Conservation (phyloP, 2,329 filamentous ascomycete species). For the Incumbomyces delicatus region DNA sequence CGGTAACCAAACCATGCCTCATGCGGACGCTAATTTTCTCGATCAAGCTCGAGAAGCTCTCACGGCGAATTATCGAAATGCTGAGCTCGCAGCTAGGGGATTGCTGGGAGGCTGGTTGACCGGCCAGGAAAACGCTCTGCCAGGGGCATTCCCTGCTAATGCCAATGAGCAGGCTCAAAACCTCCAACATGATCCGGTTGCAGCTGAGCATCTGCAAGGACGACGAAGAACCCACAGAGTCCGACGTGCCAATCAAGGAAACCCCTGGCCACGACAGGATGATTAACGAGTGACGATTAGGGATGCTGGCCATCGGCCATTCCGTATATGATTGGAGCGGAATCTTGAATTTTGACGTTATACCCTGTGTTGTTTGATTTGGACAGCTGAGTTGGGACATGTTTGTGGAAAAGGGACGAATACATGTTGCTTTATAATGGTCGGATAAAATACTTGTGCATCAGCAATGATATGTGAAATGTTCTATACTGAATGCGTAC, state of each 20-base stretch:
- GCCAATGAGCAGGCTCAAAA: neutral
- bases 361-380: neutral
- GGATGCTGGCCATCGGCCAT: no score
- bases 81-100: constrained; percentile 25
- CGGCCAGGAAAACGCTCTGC: constrained; percentile 18
- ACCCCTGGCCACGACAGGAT: neutral
- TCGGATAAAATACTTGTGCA: neutral
- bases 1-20: constrained; percentile 25
- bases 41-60: constrained; percentile 27
- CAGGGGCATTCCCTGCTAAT: neutral
- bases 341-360: neutral
- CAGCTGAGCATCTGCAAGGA: neutral
- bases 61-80: constrained; percentile 25
- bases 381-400: neutral
- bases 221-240: neutral
- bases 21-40: constrained; percentile 53
- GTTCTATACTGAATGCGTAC: neutral
- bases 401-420: neutral
- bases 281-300: no score
- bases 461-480: constrained; percentile 2
- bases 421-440: neutral
- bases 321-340: no score
- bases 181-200: neutral
- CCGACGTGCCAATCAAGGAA: neutral
- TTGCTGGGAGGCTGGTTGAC: constrained; percentile 17